These are phyloP conservation scores for Schizophyllum amplum DNA, from an alignment of 1,284 basidiomycete species.

Conservation along the genomic window DNA sequence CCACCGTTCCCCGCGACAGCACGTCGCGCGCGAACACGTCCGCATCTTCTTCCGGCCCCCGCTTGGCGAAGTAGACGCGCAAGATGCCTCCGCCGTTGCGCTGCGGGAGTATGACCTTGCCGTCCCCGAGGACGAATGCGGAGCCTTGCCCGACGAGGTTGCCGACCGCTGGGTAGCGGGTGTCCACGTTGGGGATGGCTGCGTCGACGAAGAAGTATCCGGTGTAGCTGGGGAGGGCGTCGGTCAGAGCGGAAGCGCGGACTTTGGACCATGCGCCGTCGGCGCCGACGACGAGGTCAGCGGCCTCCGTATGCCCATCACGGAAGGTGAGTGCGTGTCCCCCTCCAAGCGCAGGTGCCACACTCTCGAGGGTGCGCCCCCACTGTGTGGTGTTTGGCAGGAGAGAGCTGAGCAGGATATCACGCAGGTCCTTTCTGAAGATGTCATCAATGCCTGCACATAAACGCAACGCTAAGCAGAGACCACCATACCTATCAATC, in stretches of 20 bases:
- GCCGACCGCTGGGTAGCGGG: constrained; percentile 14
- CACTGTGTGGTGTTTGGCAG: constrained; percentile 6
- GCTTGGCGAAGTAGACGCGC: constrained; percentile 22
- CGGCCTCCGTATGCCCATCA: constrained; percentile 9
- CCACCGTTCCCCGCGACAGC: neutral
- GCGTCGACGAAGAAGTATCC: constrained; percentile 24
- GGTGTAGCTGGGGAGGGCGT: constrained; percentile 21
- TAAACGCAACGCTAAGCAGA: neutral
- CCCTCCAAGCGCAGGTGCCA: neutral
- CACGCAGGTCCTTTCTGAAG: neutral
- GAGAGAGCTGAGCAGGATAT: constrained; percentile 8
- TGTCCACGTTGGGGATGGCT: constrained; percentile 14
- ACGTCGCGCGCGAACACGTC: neutral
- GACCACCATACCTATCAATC: neutral
- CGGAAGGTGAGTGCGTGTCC: neutral
- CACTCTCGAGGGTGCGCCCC: constrained; percentile 4
- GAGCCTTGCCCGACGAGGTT: constrained; percentile 20
- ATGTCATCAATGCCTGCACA: neutral
- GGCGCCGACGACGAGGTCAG: constrained; percentile 31
- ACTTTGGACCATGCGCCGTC: constrained; percentile 34
- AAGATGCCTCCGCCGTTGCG: constrained; percentile 21
- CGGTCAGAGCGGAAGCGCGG: constrained; percentile 23
- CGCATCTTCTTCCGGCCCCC: constrained; percentile 15
- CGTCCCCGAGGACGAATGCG: constrained; percentile 19
- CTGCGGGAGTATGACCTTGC: constrained; percentile 23